phyloP scores from a whole-genome alignment of 306 rosid species.

The Cicer bijugum region DNA sequence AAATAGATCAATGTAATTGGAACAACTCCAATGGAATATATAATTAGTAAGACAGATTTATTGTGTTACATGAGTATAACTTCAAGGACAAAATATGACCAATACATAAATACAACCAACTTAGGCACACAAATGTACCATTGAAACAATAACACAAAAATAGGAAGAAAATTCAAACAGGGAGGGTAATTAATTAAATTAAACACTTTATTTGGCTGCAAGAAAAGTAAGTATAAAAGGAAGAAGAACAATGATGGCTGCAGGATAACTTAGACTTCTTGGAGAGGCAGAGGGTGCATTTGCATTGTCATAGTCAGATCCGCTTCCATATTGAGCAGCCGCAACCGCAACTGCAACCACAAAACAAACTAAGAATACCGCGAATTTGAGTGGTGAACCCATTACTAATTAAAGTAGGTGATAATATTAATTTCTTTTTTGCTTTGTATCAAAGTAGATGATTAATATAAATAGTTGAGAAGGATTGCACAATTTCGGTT shows the following conservation, averaged over 20 bases:
- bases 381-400: conserved; percentile 48
- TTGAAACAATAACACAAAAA: conserved; percentile 13
- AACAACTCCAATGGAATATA: conserved; percentile 1
- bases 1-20: not conserved
- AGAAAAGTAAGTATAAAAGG: conserved; percentile 49
- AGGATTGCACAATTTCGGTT: conserved; percentile 14
- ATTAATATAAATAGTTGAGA: conserved; percentile 39
- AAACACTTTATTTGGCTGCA: conserved; percentile 37
- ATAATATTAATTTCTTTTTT: not conserved
- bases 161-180: not conserved
- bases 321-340: conserved; percentile 52
- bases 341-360: conserved; percentile 42
- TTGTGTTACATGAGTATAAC: conserved; percentile 12
- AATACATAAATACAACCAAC: conserved; percentile 39
- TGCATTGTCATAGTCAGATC: not conserved
- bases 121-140: not conserved
- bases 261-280: conserved; percentile 44
- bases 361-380: conserved; percentile 47
- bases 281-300: conserved; percentile 36
- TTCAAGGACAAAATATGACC: conserved; percentile 19
- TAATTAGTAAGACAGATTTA: not conserved
- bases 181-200: not conserved
- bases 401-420: conserved; percentile 6
- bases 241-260: conserved; percentile 43
- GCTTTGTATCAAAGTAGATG: conserved; percentile 25